Base-by-base conservation (phyloP, 257 asterid genomes). In the Primulina tabacum region DNA sequence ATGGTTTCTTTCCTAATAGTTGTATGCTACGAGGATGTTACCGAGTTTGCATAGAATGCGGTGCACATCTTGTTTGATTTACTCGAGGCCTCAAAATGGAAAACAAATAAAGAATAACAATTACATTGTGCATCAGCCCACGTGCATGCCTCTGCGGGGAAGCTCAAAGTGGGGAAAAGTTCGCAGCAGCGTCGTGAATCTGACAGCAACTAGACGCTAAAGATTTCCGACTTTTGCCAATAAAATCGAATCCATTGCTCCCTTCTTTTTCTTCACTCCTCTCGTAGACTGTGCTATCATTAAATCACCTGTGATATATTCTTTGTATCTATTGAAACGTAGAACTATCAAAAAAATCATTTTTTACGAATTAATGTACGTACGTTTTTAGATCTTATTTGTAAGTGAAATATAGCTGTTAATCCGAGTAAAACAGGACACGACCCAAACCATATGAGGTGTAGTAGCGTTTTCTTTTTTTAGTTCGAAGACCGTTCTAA, bases 131-230 rank as follows among this genome's bases (percentile, higher is more conserved):
- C 12, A 4, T 43, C n/a, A 43, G n/a, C n/a, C 53, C 21, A 50
- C 57, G 57, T 50, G 57, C 57, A 20, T 50, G 57, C 8, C 57
- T 50, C 57, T 50, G 57, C 16, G 5, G 5, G 21, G 21, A 50
- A 50, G 57, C 57, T 50, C 20, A 50, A 50, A 50, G 57, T 50
- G 57, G 57, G 21, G 57, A 50, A 50, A 50, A 50, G 57, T 2
- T 9, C 55, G n/a, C 55, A 43, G 55, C 55, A 43, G 55, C 7
- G 2, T 43, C 55, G 7, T 50, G 57, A 16, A 50, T 14, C 57
- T 50, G 57, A 50, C 57, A 50, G 57, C 57, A 50, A 50, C 57
- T 50, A 50, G 57, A 16, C 57, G 21, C 57, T 50, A 50, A 50
- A 50, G 57, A 16, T 50, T 14, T 50, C 57, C 57, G 17, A 16